Conservation (phyloP, 2,329 filamentous ascomycete species). For the Pleoardoris graminearum region DNA sequence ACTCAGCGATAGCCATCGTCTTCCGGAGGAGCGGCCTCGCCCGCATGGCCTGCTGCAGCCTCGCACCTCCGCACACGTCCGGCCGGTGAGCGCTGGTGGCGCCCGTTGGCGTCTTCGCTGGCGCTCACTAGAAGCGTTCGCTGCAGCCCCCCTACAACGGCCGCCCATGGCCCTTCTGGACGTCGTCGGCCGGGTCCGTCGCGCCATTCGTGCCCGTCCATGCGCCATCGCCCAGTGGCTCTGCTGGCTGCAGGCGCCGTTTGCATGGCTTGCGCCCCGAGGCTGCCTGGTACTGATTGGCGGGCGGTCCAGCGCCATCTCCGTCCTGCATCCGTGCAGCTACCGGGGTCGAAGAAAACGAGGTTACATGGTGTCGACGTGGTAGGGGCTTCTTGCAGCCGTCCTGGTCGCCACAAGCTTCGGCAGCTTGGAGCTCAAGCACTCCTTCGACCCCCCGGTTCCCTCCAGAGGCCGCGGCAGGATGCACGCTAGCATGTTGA, state of each 20-base stretch:
- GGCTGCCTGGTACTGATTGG: conserved; percentile 38
- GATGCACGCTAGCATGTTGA: conserved; percentile 28
- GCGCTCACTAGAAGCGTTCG: conserved; percentile 39
- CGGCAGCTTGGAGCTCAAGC: conserved; percentile 18
- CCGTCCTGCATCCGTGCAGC: conserved; percentile 42
- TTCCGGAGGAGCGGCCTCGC: neutral
- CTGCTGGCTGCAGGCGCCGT: conserved; percentile 23
- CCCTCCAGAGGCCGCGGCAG: conserved; percentile 26
- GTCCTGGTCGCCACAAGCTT: conserved; percentile 38
- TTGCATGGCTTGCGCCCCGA: conserved; percentile 39
- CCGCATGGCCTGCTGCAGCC: neutral
- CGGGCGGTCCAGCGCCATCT: conserved; percentile 27
- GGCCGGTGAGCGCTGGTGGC: neutral
- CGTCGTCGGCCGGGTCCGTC: conserved; percentile 6
- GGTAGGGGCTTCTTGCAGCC: conserved; percentile 27
- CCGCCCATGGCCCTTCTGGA: conserved; percentile 20
- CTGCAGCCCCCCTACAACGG: conserved; percentile 34
- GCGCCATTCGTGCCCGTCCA: conserved; percentile 20
- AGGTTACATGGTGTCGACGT: conserved; percentile 44
- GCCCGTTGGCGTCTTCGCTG: conserved; percentile 8
- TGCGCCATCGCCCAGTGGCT: conserved; percentile 34
- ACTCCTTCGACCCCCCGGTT: conserved; percentile 10
- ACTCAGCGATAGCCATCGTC: conserved; percentile 3
- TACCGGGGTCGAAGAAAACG: conserved; percentile 17
- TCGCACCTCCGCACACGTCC: neutral